A percentile compares a stretch with the other conserved stretches of the same genome.
phyloP scores from a whole-genome alignment of 305 asterid species.

The Fraxinus greggii region DNA sequence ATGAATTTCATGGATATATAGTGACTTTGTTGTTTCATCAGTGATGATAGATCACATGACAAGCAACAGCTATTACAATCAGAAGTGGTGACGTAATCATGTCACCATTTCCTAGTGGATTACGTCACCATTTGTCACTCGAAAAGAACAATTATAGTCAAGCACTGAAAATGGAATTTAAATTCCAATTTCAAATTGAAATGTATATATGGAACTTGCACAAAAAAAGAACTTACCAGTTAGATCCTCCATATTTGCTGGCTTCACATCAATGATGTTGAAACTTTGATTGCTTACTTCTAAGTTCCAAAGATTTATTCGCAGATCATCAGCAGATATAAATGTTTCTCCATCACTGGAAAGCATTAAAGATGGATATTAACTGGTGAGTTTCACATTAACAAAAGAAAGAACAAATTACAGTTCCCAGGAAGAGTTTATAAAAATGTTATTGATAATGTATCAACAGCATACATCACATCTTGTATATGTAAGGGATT shows the following conservation, averaged over 20 bases:
- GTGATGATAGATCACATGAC: neutral
- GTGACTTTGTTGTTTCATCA: neutral
- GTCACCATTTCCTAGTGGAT: slow-evolving; percentile 4
- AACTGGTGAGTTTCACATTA: slow-evolving; percentile 8
- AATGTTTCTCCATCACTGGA: slow-evolving; percentile 95
- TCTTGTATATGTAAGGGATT: slow-evolving; percentile 4
- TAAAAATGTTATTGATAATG: neutral
- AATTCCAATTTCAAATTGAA: neutral
- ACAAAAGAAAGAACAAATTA: slow-evolving; percentile 18
- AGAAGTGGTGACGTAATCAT: neutral
- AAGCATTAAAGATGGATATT: slow-evolving; percentile 25
- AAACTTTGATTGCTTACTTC: slow-evolving; percentile 97
- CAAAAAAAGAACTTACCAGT: slow-evolving; percentile 54
- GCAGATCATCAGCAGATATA: slow-evolving; percentile 97
- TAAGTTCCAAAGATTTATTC: slow-evolving; percentile 98
- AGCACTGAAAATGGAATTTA: slow-evolving; percentile 3
- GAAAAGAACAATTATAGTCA: neutral
- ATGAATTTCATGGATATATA: slow-evolving; percentile 10
- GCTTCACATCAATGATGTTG: slow-evolving; percentile 97
- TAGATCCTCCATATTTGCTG: slow-evolving; percentile 95
- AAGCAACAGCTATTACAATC: slow-evolving; percentile 10
- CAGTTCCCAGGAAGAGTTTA: slow-evolving; percentile 10
- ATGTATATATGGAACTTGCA: neutral
- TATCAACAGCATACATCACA: slow-evolving; percentile 1
- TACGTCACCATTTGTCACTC: neutral